phyloP scores from a whole-genome alignment of 805 yeast genomes.

The Yarrowia sp. region DNA sequence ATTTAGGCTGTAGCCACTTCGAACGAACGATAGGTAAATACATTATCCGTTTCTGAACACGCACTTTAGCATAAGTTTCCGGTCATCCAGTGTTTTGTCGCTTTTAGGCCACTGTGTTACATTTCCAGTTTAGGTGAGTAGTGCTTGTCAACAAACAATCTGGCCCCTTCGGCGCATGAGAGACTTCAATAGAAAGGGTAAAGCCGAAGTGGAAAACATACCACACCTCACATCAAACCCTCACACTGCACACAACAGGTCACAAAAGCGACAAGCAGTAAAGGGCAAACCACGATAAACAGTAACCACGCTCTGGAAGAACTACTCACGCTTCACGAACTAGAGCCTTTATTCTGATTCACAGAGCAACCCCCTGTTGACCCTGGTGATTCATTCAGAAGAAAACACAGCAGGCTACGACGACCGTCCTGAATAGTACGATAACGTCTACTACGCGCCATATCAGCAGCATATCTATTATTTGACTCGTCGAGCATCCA shows the following conservation, averaged over 20 bases:
- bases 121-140: constrained; percentile 11
- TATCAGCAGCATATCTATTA: neutral
- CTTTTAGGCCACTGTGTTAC: neutral
- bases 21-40: neutral
- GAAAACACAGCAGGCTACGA: neutral
- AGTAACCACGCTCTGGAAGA: neutral
- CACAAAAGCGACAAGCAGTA: constrained; percentile 10
- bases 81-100: too few relatives aligned
- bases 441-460: constrained; percentile 15
- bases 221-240: constrained; percentile 31
- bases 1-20: neutral
- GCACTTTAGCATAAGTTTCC: too few relatives aligned
- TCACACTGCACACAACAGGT: constrained; percentile 20
- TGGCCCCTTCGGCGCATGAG: constrained; percentile 35
- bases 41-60: neutral
- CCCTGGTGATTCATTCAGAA: constrained; percentile 21
- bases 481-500: constrained; percentile 1
- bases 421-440: neutral
- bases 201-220: constrained; percentile 31
- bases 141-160: constrained; percentile 32
- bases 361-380: constrained; percentile 34
- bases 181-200: constrained; percentile 35
- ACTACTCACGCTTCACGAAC: neutral
- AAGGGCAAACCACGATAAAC: neutral
- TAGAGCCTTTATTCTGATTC: constrained; percentile 4